Conservation (phyloP, 805 yeast species). For the Nakazawaea pomicola region DNA sequence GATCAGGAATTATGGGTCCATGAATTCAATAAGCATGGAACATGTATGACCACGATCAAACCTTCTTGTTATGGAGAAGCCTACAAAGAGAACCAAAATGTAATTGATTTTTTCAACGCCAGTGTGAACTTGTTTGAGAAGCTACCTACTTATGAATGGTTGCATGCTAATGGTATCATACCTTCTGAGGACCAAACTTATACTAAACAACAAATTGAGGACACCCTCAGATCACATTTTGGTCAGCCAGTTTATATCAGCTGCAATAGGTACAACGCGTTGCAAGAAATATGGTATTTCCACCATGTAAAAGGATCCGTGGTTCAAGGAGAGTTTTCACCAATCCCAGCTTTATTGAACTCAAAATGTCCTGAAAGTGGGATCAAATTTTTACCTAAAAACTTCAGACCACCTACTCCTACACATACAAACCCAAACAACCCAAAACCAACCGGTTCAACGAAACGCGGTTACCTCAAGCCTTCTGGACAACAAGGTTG, state of each 20-base stretch:
- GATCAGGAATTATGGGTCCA: constrained; percentile 80
- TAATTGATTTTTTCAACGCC: constrained; percentile 65
- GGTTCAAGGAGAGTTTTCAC: constrained; percentile 55
- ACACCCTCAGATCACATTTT: constrained; percentile 45
- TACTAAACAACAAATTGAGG: constrained; percentile 47
- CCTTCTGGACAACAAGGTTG: constrained; percentile 60
- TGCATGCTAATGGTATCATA: constrained; percentile 61
- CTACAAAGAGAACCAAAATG: constrained; percentile 34
- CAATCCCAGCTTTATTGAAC: constrained; percentile 51
- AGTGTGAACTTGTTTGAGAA: constrained; percentile 52
- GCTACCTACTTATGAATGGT: constrained; percentile 64
- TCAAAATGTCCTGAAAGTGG: constrained; percentile 67
- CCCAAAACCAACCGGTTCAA: constrained; percentile 29
- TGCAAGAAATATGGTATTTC: constrained; percentile 77
- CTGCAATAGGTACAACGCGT: constrained; percentile 48
- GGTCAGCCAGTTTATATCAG: constrained; percentile 56
- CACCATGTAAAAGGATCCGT: constrained; percentile 72
- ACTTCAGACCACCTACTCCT: constrained; percentile 24
- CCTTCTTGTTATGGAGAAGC: constrained; percentile 58
- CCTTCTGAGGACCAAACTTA: constrained; percentile 60
- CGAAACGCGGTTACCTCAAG: constrained; percentile 41
- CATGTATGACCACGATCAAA: constrained; percentile 78
- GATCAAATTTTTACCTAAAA: constrained; percentile 70
- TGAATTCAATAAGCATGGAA: constrained; percentile 92
- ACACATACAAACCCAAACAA: constrained; percentile 22